phyloP scores from a whole-genome alignment of 2,329 filamentous ascomycete genomes.

The Pseudopyrenochaeta lycopersici region DNA sequence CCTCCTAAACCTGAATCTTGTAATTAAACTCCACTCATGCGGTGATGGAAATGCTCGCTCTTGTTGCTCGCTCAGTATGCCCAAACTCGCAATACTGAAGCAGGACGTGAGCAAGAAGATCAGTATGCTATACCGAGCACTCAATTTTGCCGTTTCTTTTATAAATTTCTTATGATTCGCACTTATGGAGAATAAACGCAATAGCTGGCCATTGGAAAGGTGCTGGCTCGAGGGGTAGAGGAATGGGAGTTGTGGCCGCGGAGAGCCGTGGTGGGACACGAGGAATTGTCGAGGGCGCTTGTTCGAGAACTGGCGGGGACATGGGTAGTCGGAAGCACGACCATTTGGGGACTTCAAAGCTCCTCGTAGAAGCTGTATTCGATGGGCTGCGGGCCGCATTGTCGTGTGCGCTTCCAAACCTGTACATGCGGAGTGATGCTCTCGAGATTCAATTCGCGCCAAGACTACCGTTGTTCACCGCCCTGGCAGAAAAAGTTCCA shows the following conservation, averaged over 20 bases:
- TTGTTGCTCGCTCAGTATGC: constrained; percentile 75
- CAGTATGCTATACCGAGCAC: constrained; percentile 72
- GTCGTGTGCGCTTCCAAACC: constrained; percentile 17
- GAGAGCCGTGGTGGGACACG: constrained; percentile 49
- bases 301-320: constrained; percentile 66
- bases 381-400: constrained; percentile 41
- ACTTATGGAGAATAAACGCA: constrained; percentile 75
- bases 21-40: constrained; percentile 79
- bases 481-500: constrained; percentile 36
- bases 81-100: constrained; percentile 68
- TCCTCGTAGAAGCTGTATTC: constrained; percentile 39
- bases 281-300: constrained; percentile 63
- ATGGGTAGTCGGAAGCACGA: constrained; percentile 22
- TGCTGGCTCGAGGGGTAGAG: constrained; percentile 64
- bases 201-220: constrained; percentile 56
- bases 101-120: constrained; percentile 72
- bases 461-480: constrained; percentile 27
- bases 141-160: constrained; percentile 74
- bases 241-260: constrained; percentile 72
- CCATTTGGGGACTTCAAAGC: constrained; percentile 29
- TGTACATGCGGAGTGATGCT: constrained; percentile 16
- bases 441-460: constrained; percentile 22
- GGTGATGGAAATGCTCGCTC: constrained; percentile 84
- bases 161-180: constrained; percentile 75
- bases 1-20: constrained; percentile 72